These are phyloP conservation scores for Lasiodiplodia citricola DNA, from an alignment of 2,329 filamentous ascomycete genomes.

Conservation along the genomic window DNA sequence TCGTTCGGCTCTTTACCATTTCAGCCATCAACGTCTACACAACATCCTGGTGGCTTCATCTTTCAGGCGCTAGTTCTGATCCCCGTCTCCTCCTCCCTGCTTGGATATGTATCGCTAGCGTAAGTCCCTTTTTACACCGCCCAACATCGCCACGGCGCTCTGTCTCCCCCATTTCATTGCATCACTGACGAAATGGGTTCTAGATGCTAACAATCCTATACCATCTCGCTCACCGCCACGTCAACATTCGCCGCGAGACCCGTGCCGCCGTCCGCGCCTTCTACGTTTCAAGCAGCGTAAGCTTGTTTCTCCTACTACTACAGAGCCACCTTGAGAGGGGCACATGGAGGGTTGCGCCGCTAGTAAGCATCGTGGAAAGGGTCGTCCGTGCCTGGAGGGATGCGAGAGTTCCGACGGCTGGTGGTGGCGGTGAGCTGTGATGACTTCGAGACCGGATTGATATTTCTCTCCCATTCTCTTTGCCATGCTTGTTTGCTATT, in stretches of 20 bases:
- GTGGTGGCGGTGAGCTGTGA: slow-evolving; percentile 5
- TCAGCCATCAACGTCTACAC: slow-evolving; percentile 55
- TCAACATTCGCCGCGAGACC: slow-evolving; percentile 80
- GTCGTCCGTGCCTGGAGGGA: slow-evolving; percentile 17
- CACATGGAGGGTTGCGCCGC: slow-evolving; percentile 9
- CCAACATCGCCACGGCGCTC: slow-evolving; percentile 38
- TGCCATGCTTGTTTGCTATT: neutral
- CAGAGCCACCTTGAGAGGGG: slow-evolving; percentile 62
- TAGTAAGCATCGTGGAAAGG: slow-evolving; percentile 11
- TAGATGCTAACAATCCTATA: slow-evolving; percentile 76
- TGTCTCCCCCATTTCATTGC: neutral
- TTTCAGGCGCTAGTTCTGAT: slow-evolving; percentile 36
- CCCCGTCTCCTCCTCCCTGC: slow-evolving; percentile 23
- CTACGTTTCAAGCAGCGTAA: slow-evolving; percentile 76
- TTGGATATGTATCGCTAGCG: slow-evolving; percentile 51
- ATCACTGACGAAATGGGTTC: neutral
- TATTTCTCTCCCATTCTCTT: neutral
- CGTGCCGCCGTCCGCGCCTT: slow-evolving; percentile 78
- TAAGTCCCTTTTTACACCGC: slow-evolving; percentile 51
- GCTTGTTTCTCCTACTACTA: slow-evolving; percentile 71
- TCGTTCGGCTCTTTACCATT: slow-evolving; percentile 70
- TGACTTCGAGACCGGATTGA: neutral
- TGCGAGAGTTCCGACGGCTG: neutral
- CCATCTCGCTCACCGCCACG: slow-evolving; percentile 77
- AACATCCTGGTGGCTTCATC: slow-evolving; percentile 34